These are phyloP conservation scores for Leishmania mexicana DNA, from an alignment of 208 protist species.

Conservation along the genomic window DNA sequence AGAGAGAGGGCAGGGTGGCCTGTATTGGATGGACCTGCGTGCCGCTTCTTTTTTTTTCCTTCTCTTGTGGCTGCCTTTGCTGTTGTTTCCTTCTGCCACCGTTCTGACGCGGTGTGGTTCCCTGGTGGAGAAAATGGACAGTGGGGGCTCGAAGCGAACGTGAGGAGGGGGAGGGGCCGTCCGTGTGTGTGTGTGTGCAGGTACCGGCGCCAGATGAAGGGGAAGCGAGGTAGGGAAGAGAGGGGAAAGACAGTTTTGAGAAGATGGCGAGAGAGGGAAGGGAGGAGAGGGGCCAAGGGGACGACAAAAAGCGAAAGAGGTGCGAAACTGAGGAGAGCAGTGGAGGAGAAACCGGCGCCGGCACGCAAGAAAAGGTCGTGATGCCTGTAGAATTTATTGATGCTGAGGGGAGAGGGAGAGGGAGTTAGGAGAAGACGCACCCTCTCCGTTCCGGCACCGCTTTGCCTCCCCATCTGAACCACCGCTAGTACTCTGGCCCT, in stretches of 20 bases:
- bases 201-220: neutral
- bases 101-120: neutral
- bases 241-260: neutral
- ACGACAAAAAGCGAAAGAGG: neutral
- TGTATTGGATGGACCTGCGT: neutral
- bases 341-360: neutral
- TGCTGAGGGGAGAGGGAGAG: neutral
- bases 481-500: neutral
- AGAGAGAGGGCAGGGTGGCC: neutral
- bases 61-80: neutral
- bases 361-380: neutral
- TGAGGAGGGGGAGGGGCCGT: neutral
- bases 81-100: neutral
- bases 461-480: neutral
- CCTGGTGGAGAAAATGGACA: neutral
- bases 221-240: neutral
- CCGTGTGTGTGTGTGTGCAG: neutral
- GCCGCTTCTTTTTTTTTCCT: neutral
- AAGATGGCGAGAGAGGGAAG: neutral
- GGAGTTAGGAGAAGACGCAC: neutral
- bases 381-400: neutral
- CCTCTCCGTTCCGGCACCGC: neutral
- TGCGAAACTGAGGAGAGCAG: neutral
- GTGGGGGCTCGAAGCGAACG: neutral
- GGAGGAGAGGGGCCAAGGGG: neutral